Base-by-base conservation (phyloP, 2,329 filamentous ascomycete species). In the Seiridium cupressi region DNA sequence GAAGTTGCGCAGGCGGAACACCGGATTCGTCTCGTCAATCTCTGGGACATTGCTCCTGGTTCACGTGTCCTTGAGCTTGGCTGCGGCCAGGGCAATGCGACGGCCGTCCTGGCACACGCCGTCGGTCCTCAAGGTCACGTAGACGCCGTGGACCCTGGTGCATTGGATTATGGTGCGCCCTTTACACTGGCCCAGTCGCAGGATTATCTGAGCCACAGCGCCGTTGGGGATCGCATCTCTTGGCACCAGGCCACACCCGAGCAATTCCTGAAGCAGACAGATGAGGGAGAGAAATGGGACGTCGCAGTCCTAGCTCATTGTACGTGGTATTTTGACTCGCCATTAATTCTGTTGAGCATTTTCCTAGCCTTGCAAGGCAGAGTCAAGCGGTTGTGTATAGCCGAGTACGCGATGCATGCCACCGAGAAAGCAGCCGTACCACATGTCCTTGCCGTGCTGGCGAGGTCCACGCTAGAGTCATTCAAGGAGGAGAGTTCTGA, bases 1-100 rank as follows among this genome's bases (percentile, higher is more conserved):
- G 64, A 66, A 47, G 53, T 66, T 26, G 60, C 66, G 3, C 69
- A 73, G 60, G 72, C 72, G 6, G 61, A 66, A 40, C 77, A 79
- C 62, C 75, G 77, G 36, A 66, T 77, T 35, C 60, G 65, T 3
- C 69, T 79, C 10, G 55, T 75, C 38, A 68, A 73, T 47, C 59
- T 64, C 34, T 80, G 75, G 75, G 62, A 65, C 32, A 72, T 79
- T 58, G 26, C 60, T 1, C 69, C 73, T 0, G 77, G 78, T 61
- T 73, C 74, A 35, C 76, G 73, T 3, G 68, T 86, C 5, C 75
- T 88, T 1, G 85, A 87, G 67, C 69, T 88, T 44, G 84, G 84
- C 55, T 87, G 84, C 69, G 85, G 84, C 1, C 85, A 87, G 64
- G 85, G 84, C 2, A 83, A 83, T 61, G 81, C 79, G 64, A 86